These are phyloP conservation scores for Combretum micranthum DNA, from an alignment of 345 rosid species.

Conservation along the genomic window DNA sequence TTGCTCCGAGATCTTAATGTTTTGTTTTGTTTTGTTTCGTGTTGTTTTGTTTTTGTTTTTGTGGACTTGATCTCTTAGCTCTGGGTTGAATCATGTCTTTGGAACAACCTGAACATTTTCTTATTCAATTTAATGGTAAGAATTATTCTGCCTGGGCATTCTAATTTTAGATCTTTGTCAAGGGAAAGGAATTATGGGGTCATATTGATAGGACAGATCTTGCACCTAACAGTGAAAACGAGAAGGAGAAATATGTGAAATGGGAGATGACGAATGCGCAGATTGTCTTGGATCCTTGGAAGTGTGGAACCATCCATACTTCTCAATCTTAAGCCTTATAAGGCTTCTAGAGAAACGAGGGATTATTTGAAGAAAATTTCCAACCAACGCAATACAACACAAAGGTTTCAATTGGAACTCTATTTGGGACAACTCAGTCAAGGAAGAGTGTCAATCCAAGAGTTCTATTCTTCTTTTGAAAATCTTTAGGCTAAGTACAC, in stretches of 20 bases:
- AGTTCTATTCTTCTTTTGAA: too few relatives aligned
- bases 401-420: conserved; percentile 6
- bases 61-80: not conserved
- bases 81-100: not conserved
- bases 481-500: too few relatives aligned
- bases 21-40: too few relatives aligned
- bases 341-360: not conserved
- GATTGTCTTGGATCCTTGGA: not conserved
- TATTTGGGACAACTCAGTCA: not conserved
- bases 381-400: not conserved
- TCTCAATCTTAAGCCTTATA: not conserved
- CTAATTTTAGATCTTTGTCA: conserved; percentile 7
- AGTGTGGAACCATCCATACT: too few relatives aligned
- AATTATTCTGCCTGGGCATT: conserved; percentile 12
- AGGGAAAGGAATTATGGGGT: conserved; percentile 1
- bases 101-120: not conserved
- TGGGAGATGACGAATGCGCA: conserved; percentile 3
- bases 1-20: too few relatives aligned
- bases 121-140: not conserved
- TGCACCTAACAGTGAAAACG: not conserved
- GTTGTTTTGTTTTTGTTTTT: not conserved
- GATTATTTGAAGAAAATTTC: conserved; percentile 3
- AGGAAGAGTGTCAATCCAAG: too few relatives aligned
- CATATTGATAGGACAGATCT: too few relatives aligned
- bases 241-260: not conserved